A percentile compares a stretch with the other conserved stretches of the same genome.
phyloP scores from a whole-genome alignment of 2,329 filamentous ascomycete species.

The Ophiocordyceps robertsii region DNA sequence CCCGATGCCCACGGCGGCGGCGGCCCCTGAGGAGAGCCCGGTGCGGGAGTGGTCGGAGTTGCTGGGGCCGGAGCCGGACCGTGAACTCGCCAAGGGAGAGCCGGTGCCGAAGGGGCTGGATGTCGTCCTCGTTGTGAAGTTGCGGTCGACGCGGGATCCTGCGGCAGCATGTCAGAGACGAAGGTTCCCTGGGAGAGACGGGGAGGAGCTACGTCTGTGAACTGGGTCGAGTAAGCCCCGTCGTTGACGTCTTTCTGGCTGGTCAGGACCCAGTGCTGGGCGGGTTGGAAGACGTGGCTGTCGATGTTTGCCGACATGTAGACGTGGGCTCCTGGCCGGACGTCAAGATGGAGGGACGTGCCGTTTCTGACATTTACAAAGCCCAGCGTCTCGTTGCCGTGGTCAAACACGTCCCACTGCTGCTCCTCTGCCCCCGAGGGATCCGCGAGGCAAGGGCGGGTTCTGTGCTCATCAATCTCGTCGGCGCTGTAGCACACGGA shows the following conservation, averaged over 20 bases:
- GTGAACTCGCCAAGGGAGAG: not conserved
- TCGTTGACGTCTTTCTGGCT: constrained; percentile 16
- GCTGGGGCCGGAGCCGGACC: not conserved
- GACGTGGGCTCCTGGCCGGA: constrained; percentile 3
- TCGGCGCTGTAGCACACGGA: constrained; percentile 12
- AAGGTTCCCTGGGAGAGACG: constrained; percentile 2
- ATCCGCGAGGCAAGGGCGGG: constrained; percentile 14
- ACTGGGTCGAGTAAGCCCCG: constrained; percentile 18
- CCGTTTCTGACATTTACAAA: too few species aligned
- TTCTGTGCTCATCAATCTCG: constrained; percentile 12
- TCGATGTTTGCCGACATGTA: constrained; percentile 2
- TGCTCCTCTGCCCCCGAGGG: constrained; percentile 14
- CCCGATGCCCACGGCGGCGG: constrained; percentile 17
- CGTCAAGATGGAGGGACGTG: too few species aligned
- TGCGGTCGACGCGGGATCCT: not conserved
- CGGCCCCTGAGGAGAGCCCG: constrained; percentile 14
- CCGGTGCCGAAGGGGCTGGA: not conserved
- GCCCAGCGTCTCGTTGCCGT: not conserved
- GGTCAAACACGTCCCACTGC: constrained; percentile 17
- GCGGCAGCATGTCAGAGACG: not conserved
- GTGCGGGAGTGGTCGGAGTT: not conserved
- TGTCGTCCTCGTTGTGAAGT: not conserved
- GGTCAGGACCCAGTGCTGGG: constrained; percentile 21
- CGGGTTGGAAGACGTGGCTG: constrained; percentile 9
- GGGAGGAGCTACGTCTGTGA: constrained; percentile 10